Evolutionary conservation across 768 basidiomycete species (phyloP).

Genomic region (Phanerochaete sordida): DNA sequence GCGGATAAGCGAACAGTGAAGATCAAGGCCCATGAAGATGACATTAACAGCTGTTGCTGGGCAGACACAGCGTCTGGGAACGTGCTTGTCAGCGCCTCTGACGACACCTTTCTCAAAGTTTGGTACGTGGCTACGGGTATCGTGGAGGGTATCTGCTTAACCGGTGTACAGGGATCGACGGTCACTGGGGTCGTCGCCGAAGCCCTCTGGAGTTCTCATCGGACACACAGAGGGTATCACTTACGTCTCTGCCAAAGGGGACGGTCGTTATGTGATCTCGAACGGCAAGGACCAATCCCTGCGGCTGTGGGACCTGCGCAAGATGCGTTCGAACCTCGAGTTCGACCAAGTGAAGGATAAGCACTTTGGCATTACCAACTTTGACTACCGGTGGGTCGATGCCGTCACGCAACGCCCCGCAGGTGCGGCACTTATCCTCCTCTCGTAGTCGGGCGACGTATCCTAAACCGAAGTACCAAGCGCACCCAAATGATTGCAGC

Average conservation of each 20-base stretch:
- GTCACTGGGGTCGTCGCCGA: conserved; percentile 44
- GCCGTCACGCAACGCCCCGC: conserved; percentile 1
- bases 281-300: conserved; percentile 96
- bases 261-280: conserved; percentile 91
- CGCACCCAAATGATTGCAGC: conserved; percentile 88
- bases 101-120: conserved; percentile 92
- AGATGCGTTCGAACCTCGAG: conserved; percentile 77
- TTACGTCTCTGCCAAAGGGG: conserved; percentile 92
- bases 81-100: conserved; percentile 91
- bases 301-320: conserved; percentile 90
- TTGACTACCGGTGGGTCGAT: conserved; percentile 75
- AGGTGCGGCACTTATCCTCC: neutral
- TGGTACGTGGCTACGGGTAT: conserved; percentile 81
- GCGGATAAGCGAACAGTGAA: conserved; percentile 76
- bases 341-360: conserved; percentile 50
- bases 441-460: conserved; percentile 56
- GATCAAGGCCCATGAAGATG: conserved; percentile 83
- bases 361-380: conserved; percentile 55
- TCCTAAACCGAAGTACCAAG: conserved; percentile 52
- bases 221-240: conserved; percentile 97
- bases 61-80: conserved; percentile 92
- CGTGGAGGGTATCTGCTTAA: too few relatives aligned
- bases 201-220: conserved; percentile 89
- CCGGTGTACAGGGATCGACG: conserved; percentile 58
- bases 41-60: conserved; percentile 96